These are phyloP conservation scores for Allium sativum DNA, from an alignment of 106 monocot genomes.

Conservation along the genomic window DNA sequence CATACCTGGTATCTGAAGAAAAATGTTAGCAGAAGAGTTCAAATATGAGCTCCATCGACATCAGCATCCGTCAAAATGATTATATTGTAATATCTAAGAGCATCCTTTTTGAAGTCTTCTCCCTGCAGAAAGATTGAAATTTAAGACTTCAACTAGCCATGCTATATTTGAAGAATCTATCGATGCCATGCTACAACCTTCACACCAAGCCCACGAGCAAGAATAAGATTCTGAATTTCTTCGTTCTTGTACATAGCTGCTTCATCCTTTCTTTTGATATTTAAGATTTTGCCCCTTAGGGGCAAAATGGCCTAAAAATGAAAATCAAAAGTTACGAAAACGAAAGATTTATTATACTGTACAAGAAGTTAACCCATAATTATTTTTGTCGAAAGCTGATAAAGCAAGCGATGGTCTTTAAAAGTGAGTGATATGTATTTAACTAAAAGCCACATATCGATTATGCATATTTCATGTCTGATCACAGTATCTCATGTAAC, in stretches of 20 bases:
- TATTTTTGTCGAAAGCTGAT: neutral
- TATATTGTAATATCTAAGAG: slow-evolving; percentile 89
- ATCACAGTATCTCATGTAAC: no score
- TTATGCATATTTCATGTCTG: no score
- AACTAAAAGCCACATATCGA: neutral
- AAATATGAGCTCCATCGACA: slow-evolving; percentile 96
- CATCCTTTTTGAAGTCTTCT: slow-evolving; percentile 89
- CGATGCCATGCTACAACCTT: slow-evolving; percentile 40
- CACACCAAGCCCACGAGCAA: slow-evolving; percentile 92
- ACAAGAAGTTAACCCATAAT: neutral
- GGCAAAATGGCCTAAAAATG: slow-evolving; percentile 85
- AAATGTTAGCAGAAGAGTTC: slow-evolving; percentile 93
- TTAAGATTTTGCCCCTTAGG: slow-evolving; percentile 92
- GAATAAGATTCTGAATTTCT: slow-evolving; percentile 98
- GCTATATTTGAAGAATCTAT: neutral
- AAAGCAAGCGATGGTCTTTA: neutral
- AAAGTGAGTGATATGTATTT: no score
- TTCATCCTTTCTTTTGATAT: slow-evolving; percentile 94
- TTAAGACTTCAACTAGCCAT: neutral
- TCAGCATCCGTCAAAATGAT: slow-evolving; percentile 98
- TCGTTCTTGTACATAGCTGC: slow-evolving; percentile 98
- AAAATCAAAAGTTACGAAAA: slow-evolving; percentile 8
- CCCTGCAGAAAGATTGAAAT: slow-evolving; percentile 46
- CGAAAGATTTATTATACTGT: no score
- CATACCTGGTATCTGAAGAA: slow-evolving; percentile 97